Percentiles rank a stretch among this genome's conserved stretches.
These are phyloP conservation scores for Akanthomyces muscarius DNA, from an alignment of 2,329 filamentous ascomycete species.

Conservation along the genomic window DNA sequence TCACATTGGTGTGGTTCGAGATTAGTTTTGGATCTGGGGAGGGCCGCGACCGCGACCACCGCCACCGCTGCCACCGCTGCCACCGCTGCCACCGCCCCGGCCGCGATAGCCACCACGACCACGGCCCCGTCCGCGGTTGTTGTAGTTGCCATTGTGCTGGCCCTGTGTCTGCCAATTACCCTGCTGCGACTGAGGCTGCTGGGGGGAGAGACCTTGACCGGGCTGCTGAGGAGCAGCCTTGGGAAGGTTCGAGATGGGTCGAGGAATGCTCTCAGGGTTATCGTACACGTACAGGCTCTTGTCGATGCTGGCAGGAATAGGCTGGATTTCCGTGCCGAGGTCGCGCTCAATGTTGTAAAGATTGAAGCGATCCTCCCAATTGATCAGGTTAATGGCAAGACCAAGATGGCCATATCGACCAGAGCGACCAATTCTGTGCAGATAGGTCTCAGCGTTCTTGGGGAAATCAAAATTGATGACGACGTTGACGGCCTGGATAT, in stretches of 20 bases:
- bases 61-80: conserved; percentile 24
- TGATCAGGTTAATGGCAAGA: conserved; percentile 97
- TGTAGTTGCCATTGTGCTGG: conserved; percentile 35
- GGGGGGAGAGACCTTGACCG: conserved; percentile 26
- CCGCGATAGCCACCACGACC: conserved; percentile 37
- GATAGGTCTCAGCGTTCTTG: conserved; percentile 98
- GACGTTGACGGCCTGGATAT: conserved; percentile 98
- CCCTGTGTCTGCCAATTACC: conserved; percentile 41
- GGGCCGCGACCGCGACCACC: conserved; percentile 30
- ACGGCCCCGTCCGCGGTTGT: conserved; percentile 36
- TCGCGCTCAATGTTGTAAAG: conserved; percentile 98
- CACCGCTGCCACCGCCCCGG: conserved; percentile 26
- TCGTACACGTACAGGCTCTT: conserved; percentile 99
- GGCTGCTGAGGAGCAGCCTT: conserved; percentile 25
- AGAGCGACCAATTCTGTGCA: conserved; percentile 96
- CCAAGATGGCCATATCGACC: conserved; percentile 95
- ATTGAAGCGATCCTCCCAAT: conserved; percentile 99
- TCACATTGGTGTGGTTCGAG: conserved; percentile 26
- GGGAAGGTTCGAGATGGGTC: conserved; percentile 60
- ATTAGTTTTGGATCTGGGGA: conserved; percentile 34
- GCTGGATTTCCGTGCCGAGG: conserved; percentile 92
- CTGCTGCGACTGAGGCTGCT: conserved; percentile 30
- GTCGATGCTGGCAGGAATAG: conserved; percentile 92
- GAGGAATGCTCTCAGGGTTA: conserved; percentile 88
- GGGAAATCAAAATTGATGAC: conserved; percentile 99